Conservation (phyloP, 2,329 filamentous ascomycete species). For the Calonectria ilicicola region DNA sequence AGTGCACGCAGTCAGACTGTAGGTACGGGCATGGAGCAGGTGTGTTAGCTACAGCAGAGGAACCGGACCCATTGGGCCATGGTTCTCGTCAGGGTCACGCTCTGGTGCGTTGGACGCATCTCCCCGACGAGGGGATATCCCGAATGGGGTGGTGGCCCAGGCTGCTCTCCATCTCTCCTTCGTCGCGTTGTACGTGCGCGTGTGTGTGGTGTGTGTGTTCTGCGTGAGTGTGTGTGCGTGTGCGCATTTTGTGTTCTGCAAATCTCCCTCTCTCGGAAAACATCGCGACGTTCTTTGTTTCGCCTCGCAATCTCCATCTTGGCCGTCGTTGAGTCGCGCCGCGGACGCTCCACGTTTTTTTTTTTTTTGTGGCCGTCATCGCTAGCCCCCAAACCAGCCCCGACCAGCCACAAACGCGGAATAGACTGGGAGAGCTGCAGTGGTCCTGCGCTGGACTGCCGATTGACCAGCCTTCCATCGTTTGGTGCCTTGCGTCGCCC, state of each 20-base stretch:
- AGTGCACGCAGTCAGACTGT: constrained; percentile 22
- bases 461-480: constrained; percentile 14
- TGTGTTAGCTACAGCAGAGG: constrained; percentile 11
- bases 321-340: neutral
- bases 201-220: neutral
- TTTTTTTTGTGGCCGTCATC: constrained; percentile 1
- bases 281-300: neutral
- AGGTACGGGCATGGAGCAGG: constrained; percentile 25
- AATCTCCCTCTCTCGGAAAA: constrained; percentile 3
- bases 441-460: constrained; percentile 1
- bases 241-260: neutral
- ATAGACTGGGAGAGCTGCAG: constrained; percentile 11
- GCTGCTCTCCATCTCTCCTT: constrained; percentile 8
- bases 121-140: constrained; percentile 23
- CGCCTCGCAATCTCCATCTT: neutral
- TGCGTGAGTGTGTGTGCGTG: neutral
- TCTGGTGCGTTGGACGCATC: constrained; percentile 25
- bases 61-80: constrained; percentile 31
- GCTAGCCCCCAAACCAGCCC: constrained; percentile 11
- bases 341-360: constrained; percentile 5
- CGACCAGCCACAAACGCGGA: constrained; percentile 17
- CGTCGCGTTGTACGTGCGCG: constrained; percentile 9
- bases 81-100: constrained; percentile 37
- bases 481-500: constrained; percentile 21
- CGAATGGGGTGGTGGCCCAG: constrained; percentile 22